phyloP scores from a whole-genome alignment of 371 early-diverging fungal species.

The Furculomyces boomerangus region DNA sequence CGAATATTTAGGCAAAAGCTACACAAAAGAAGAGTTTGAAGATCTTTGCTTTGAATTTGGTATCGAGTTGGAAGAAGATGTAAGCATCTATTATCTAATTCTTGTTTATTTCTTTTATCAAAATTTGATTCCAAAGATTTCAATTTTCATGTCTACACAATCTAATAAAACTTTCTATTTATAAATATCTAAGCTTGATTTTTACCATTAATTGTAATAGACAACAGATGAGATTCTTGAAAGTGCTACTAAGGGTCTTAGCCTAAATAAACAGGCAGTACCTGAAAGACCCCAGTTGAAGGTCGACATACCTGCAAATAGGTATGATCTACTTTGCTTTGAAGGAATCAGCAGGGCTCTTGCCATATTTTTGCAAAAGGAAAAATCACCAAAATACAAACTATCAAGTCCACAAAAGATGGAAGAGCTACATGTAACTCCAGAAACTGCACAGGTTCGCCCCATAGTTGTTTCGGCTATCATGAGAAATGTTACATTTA shows the following conservation, averaged over 20 bases:
- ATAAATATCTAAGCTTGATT: background rate
- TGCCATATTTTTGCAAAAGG: slow-evolving; percentile 38
- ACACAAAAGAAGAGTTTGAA: slow-evolving; percentile 77
- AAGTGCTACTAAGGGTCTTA: slow-evolving; percentile 27
- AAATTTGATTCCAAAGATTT: too few relatives aligned
- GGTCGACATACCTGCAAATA: slow-evolving; percentile 99
- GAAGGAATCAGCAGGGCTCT: slow-evolving; percentile 89
- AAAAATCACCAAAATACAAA: slow-evolving; percentile 12
- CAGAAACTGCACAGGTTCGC: slow-evolving; percentile 54
- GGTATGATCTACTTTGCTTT: slow-evolving; percentile 89
- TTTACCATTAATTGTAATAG: slow-evolving; percentile 23
- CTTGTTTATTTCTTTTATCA: slow-evolving; percentile 6
- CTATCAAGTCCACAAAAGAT: slow-evolving; percentile 1
- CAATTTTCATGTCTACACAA: background rate
- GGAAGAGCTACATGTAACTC: slow-evolving; percentile 12
- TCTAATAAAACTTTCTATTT: background rate
- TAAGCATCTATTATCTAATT: slow-evolving; percentile 3
- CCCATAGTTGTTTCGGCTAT: slow-evolving; percentile 89
- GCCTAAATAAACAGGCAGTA: slow-evolving; percentile 45
- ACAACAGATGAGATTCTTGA: slow-evolving; percentile 40
- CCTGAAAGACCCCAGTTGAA: slow-evolving; percentile 70
- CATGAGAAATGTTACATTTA: slow-evolving; percentile 78
- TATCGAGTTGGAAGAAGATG: slow-evolving; percentile 97
- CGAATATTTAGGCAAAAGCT: slow-evolving; percentile 62
- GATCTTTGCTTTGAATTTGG: slow-evolving; percentile 99